Base-by-base conservation (phyloP, 257 asterid species). In the Leptodermis oblonga region DNA sequence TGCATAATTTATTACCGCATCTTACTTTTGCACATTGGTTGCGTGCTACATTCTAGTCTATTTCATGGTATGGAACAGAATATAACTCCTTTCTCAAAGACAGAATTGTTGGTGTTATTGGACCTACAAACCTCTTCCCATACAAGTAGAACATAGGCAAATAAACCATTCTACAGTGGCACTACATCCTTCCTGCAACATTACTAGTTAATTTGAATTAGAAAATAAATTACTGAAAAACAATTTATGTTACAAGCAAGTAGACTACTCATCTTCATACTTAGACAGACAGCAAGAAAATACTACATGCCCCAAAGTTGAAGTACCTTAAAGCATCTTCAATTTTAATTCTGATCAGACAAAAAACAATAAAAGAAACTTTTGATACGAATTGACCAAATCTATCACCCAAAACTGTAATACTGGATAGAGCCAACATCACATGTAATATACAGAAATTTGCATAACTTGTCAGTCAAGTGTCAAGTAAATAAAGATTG, bases 151-250 rank as follows among this genome's bases (percentile, higher is more conserved):
- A 92, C 97, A 92, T 92, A 48, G 98, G 97, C 37, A 92, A 95
- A 81, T 92, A 92, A 78, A 92, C 97, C 98, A 92, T 92, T 72
- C 98, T 82, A 71, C 97, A 88, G 82, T 92, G 98, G 82, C 98
- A 92, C 98, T 97, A 92, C 98, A 92, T 92, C 74, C 97, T 90
- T 75, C 98, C 98, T 92, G 92, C 79, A 80, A 73, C 56, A 71
- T 20, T 56, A 61, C 76, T 62, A 39, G 69, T 53, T 18, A 1
- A 18, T 53, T 30, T 33, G 23, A 25, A 62, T 75, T 26, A 53
- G 59, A 28, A 18, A 14, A 49, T 13, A 62, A 62, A 9, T 37
- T 36, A 20, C 42, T 14, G 18, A 61, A 54, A 41, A 55, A 41
- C 15, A 52, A 70, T 33, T 22, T 8, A 4, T 41, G 18, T 20